A percentile compares a stretch with the other conserved stretches of the same genome.
Conservation (phyloP, 2,329 filamentous ascomycete genomes). For the Xenoacremonium recifei region DNA sequence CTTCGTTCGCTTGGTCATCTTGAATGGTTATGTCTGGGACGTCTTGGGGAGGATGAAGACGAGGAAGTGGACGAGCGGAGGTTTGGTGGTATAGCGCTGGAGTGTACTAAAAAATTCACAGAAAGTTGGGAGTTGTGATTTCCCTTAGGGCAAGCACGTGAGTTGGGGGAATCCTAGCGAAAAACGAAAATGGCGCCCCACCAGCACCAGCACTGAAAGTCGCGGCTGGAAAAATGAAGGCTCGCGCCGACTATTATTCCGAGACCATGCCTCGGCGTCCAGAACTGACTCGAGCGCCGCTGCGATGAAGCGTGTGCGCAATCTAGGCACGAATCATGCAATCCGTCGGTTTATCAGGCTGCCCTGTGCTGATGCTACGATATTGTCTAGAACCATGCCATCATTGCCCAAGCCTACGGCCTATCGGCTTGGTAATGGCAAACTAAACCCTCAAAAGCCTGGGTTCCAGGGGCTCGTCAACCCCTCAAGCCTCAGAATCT, state of each 20-base stretch:
- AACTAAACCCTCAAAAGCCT: no score
- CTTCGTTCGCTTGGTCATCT: slow-evolving; percentile 93
- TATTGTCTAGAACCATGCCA: not conserved
- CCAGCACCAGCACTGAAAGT: slow-evolving; percentile 10
- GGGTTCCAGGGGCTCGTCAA: not conserved
- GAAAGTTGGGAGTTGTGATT: slow-evolving; percentile 38
- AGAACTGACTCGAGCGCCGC: not conserved
- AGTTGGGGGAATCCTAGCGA: slow-evolving; percentile 27
- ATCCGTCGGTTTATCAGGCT: not conserved
- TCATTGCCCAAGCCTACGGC: no score
- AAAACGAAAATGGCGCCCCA: slow-evolving; percentile 7
- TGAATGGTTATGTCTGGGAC: slow-evolving; percentile 49
- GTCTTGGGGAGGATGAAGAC: slow-evolving; percentile 33
- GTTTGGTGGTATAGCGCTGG: slow-evolving; percentile 30
- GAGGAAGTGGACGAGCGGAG: slow-evolving; percentile 29
- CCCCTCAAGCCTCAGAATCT: no score
- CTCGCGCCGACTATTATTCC: slow-evolving; percentile 7
- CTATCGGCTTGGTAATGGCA: no score
- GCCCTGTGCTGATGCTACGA: not conserved
- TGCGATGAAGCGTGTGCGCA: not conserved
- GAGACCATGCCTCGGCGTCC: slow-evolving; percentile 63
- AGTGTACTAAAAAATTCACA: slow-evolving; percentile 32
- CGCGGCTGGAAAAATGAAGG: not conserved
- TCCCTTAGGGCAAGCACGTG: slow-evolving; percentile 44
- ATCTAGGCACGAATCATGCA: not conserved